Base-by-base conservation (phyloP, 1,139 yeast genomes). In the Yamadazyma dendronema region DNA sequence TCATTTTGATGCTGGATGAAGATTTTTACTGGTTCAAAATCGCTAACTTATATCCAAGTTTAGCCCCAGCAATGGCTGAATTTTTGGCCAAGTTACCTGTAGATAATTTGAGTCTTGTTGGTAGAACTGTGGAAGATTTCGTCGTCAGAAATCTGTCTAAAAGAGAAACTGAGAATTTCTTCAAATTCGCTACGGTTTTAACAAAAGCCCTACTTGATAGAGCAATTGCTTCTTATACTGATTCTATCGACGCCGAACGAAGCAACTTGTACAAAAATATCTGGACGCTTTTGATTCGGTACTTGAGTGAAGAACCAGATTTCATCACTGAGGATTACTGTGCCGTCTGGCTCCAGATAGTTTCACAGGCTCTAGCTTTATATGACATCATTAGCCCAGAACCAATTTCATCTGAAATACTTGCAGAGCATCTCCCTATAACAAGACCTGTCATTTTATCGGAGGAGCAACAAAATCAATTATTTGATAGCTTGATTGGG, bases 31-130 rank as follows among this genome's bases (percentile, higher is more conserved):
- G 82, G 62, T 60, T 83, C 23, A 57, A 63, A 19, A 55, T 82
- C 9, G 66, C 77, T 4, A 74, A 74, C 34, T 40, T 58, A 3
- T 79, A 68, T 48, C 82, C 87, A 1, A 72, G 73, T 33, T 56
- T 74, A 8, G 72, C 74, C 4, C 61, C 61, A 23, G 60, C 72
- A 1, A 65, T 83, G 28, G 68, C 85, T 2, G 76, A 72, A 27
- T 62, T 81, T 36, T 56, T 81, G 25, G n/a, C 28, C 9, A 29
- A 27, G 6, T 11, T 8, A 3, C 22, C 30, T 6, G n/a, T 17
- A n/a, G 23, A 23, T 13, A 17, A 21, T 13, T 19, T 28, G 17
- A 11, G 4, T 10, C n/a, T 17, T 21, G n/a, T 30, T 14, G 8
- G 13, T 4, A 9, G 15, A 7, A 26, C 26, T 21, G 12, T 17